Evolutionary conservation across 2,329 filamentous ascomycete species (phyloP).

Genomic region (Exophiala sp.): DNA sequence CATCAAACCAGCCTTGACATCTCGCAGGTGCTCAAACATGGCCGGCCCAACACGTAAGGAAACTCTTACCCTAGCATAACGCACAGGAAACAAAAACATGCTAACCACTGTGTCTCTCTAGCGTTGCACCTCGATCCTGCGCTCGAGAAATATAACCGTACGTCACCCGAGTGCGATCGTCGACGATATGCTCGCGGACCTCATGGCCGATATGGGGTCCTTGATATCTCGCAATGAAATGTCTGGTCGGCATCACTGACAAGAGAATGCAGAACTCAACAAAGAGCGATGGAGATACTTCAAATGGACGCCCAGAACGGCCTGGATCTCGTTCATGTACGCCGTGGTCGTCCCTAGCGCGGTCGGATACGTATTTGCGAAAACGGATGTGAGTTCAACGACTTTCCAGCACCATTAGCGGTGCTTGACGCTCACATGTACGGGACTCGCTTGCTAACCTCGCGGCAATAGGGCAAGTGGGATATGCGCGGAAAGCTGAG

Average conservation of each 20-base stretch:
- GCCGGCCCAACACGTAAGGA: conserved; percentile 47
- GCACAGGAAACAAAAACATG: conserved; percentile 38
- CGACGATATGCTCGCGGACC: neutral
- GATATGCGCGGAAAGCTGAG: conserved; percentile 80
- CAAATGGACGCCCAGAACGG: conserved; percentile 81
- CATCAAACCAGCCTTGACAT: conserved; percentile 1
- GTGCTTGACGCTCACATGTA: no score
- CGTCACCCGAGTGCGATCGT: conserved; percentile 6
- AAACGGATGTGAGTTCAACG: conserved; percentile 70
- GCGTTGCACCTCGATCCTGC: conserved; percentile 42
- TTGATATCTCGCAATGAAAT: no score
- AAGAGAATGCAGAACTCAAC: conserved; percentile 46
- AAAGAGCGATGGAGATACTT: conserved; percentile 89
- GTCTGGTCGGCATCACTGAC: no score
- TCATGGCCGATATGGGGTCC: neutral
- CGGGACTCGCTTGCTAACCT: neutral
- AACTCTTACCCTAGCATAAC: conserved; percentile 33
- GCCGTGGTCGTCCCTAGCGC: conserved; percentile 64
- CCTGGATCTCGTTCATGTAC: conserved; percentile 72
- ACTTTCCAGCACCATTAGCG: no score
- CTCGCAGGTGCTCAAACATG: conserved; percentile 38
- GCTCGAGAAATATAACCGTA: conserved; percentile 49
- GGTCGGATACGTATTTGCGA: conserved; percentile 66
- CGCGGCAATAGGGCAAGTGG: conserved; percentile 65
- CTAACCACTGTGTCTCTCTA: conserved; percentile 29